These are phyloP conservation scores for Trichoderma simmonsii DNA, from an alignment of 2,329 filamentous ascomycete species.

Conservation along the genomic window DNA sequence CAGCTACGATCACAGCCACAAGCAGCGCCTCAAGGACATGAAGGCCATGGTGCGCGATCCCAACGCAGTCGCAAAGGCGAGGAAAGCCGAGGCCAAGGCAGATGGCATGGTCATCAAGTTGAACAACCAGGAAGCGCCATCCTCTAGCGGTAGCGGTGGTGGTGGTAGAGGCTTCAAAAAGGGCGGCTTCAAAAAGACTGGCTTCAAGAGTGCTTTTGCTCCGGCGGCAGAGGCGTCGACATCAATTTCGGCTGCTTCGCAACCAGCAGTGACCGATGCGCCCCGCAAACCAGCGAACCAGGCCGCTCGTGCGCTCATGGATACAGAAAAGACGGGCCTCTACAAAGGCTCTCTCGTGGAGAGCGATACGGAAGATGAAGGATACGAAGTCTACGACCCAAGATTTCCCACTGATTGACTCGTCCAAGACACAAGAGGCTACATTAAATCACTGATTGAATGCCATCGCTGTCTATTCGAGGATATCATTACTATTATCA, in stretches of 20 bases:
- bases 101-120: conserved; percentile 68
- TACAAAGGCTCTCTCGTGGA: conserved; percentile 38
- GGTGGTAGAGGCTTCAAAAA: conserved; percentile 77
- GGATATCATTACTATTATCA: neutral
- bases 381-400: conserved; percentile 66
- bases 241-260: neutral
- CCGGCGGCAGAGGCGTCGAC: conserved; percentile 45
- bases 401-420: conserved; percentile 57
- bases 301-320: conserved; percentile 32
- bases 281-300: conserved; percentile 7
- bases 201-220: conserved; percentile 75
- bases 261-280: neutral
- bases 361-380: conserved; percentile 67
- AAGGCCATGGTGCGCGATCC: conserved; percentile 77
- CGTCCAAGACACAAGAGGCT: neutral
- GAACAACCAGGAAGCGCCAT: conserved; percentile 32
- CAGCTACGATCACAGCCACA: conserved; percentile 94
- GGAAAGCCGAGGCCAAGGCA: conserved; percentile 68
- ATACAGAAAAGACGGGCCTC: conserved; percentile 30
- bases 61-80: conserved; percentile 59
- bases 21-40: conserved; percentile 85
- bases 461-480: neutral
- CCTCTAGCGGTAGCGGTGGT: conserved; percentile 40
- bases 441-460: neutral
- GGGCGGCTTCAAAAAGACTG: conserved; percentile 79